These are phyloP conservation scores for Reutealis trisperma DNA, from an alignment of 345 rosid species.

Conservation along the genomic window DNA sequence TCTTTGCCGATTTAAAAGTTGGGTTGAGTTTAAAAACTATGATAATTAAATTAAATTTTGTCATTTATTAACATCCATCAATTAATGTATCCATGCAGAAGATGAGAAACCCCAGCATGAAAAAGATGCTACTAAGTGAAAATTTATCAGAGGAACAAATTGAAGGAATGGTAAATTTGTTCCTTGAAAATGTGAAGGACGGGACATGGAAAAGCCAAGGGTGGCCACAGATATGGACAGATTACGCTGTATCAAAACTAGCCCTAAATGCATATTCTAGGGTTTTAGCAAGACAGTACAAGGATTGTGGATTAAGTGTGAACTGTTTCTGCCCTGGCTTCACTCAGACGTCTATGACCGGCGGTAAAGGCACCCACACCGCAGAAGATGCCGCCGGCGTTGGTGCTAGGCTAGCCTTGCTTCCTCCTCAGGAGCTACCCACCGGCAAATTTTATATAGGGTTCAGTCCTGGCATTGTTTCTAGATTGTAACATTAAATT, in stretches of 20 bases:
- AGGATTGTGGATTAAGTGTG: constrained; percentile 44
- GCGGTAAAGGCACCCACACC: constrained; percentile 67
- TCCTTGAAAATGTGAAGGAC: constrained; percentile 49
- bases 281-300: constrained; percentile 50
- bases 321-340: constrained; percentile 88
- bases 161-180: constrained; percentile 41
- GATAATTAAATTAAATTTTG: too few species aligned
- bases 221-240: constrained; percentile 85
- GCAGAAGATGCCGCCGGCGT: constrained; percentile 55
- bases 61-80: neutral
- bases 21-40: too few species aligned
- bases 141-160: constrained; percentile 48
- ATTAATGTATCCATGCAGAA: constrained; percentile 47
- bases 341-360: constrained; percentile 79
- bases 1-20: too few species aligned
- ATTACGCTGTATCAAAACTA: constrained; percentile 81
- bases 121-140: constrained; percentile 44
- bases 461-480: constrained; percentile 24
- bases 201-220: constrained; percentile 73
- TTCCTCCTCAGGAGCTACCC: constrained; percentile 47
- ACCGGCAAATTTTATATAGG: constrained; percentile 60
- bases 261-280: constrained; percentile 76
- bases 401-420: constrained; percentile 48
- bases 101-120: constrained; percentile 53
- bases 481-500: constrained; percentile 29